A percentile compares a stretch with the other conserved stretches of the same genome.
These are phyloP conservation scores for Cutaneotrichosporon mucoides DNA, from an alignment of 1,284 basidiomycete species.

Conservation along the genomic window DNA sequence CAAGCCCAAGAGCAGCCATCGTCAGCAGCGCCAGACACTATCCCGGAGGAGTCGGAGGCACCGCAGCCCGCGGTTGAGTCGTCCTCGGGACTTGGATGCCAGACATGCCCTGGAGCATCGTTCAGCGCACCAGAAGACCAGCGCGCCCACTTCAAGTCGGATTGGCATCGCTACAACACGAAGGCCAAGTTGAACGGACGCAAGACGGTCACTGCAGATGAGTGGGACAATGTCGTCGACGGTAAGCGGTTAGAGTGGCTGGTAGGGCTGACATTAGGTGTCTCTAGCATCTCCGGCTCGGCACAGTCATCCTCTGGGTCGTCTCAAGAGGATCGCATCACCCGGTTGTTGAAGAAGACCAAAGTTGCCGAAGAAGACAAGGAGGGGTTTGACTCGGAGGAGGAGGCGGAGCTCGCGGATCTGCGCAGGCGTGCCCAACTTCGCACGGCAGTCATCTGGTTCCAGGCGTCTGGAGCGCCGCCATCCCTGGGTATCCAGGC, in stretches of 20 bases:
- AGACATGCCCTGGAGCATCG: slow-evolving; percentile 64
- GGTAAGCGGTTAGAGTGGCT: slow-evolving; percentile 52
- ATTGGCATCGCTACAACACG: slow-evolving; percentile 98
- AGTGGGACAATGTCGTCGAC: slow-evolving; percentile 73
- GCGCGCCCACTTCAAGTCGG: slow-evolving; percentile 81
- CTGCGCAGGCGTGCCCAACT: slow-evolving; percentile 52
- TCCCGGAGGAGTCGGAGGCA: neutral
- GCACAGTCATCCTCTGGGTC: slow-evolving; percentile 62
- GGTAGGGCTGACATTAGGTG: slow-evolving; percentile 52
- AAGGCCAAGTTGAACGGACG: slow-evolving; percentile 64
- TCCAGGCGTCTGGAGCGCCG: slow-evolving; percentile 58
- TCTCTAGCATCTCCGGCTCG: slow-evolving; percentile 86
- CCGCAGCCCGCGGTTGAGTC: slow-evolving; percentile 8
- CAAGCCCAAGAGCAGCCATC: slow-evolving; percentile 23
- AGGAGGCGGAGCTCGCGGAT: slow-evolving; percentile 46
- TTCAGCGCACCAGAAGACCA: slow-evolving; percentile 79
- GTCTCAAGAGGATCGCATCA: slow-evolving; percentile 47
- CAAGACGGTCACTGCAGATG: slow-evolving; percentile 62
- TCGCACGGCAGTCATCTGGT: slow-evolving; percentile 80
- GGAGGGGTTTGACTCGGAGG: slow-evolving; percentile 31
- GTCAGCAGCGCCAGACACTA: neutral
- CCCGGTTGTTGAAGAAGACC: slow-evolving; percentile 63
- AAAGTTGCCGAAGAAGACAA: slow-evolving; percentile 50
- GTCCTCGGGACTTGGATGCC: slow-evolving; percentile 57
- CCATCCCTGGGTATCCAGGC: slow-evolving; percentile 44